Evolutionary conservation across 2,329 filamentous ascomycete genomes (phyloP).

Genomic region (Penicillium sp.): DNA sequence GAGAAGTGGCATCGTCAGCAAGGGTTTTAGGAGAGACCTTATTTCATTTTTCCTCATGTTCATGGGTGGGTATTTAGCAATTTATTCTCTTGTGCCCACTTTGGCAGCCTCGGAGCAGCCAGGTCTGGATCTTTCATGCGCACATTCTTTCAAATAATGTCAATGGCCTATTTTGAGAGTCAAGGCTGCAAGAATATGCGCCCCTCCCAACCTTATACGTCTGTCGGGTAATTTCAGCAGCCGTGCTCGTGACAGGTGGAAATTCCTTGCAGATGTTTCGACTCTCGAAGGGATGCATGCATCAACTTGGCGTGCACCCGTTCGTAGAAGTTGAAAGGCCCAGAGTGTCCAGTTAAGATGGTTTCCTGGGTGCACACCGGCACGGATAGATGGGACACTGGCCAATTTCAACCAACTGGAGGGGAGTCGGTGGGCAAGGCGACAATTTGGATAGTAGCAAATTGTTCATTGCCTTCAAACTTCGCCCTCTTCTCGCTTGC

Average conservation of each 20-base stretch:
- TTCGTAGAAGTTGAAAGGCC: background rate
- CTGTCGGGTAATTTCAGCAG: background rate
- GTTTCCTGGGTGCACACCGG: background rate
- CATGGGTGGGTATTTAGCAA: background rate
- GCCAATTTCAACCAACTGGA: background rate
- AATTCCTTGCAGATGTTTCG: background rate
- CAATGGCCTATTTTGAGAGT: background rate
- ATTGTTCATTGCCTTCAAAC: slow-evolving; percentile 30
- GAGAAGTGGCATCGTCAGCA: slow-evolving; percentile 71
- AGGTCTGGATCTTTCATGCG: background rate
- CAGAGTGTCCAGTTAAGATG: background rate
- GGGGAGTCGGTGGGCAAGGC: background rate
- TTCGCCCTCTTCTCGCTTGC: slow-evolving; percentile 23
- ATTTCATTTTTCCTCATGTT: background rate
- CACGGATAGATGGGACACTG: background rate
- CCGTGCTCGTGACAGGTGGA: background rate
- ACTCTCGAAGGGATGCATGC: background rate
- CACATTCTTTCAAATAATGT: background rate
- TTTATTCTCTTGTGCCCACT: background rate
- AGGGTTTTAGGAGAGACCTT: slow-evolving; percentile 53
- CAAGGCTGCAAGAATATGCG: background rate
- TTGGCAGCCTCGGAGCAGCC: background rate
- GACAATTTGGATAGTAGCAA: background rate
- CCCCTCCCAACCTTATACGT: background rate
- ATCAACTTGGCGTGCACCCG: background rate